Evolutionary conservation across 176 grass and related monocot genomes (phyloP).

Genomic region (Triticum urartu): DNA sequence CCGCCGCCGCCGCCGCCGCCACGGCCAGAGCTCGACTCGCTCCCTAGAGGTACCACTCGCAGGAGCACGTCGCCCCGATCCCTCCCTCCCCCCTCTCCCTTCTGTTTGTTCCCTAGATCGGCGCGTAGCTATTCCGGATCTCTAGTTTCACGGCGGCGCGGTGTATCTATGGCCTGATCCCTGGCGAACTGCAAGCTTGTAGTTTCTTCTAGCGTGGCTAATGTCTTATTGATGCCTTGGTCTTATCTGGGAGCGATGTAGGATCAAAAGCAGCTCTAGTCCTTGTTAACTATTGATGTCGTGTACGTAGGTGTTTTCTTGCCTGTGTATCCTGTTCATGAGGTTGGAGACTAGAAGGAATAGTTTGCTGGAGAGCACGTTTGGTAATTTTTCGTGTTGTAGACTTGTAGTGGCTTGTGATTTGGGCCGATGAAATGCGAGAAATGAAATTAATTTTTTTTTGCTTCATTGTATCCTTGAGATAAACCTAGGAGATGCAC

Average conservation of each 20-base stretch:
- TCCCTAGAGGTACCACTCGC: slow-evolving; percentile 13
- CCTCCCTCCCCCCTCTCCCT: no score
- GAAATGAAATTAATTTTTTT: not conserved
- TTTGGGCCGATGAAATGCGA: not conserved
- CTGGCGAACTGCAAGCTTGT: not conserved
- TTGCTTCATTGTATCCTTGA: not conserved
- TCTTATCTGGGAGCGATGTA: not conserved
- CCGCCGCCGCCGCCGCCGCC: not conserved
- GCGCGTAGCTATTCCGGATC: not conserved
- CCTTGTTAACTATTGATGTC: not conserved
- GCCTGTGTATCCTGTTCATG: not conserved
- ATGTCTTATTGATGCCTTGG: no score
- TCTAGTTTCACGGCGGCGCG: not conserved
- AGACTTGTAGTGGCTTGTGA: no score
- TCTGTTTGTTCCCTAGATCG: not conserved
- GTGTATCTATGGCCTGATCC: not conserved
- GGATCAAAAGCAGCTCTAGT: not conserved
- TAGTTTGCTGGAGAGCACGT: no score
- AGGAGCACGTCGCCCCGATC: not conserved
- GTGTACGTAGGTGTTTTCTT: not conserved
- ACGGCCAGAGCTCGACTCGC: slow-evolving; percentile 8
- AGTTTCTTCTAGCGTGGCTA: not conserved
- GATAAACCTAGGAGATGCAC: not conserved
- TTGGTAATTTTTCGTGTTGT: no score
- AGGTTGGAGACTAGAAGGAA: no score